Base-by-base conservation (phyloP, 176 grass and related monocot genomes). In the Zoysia pacifica region DNA sequence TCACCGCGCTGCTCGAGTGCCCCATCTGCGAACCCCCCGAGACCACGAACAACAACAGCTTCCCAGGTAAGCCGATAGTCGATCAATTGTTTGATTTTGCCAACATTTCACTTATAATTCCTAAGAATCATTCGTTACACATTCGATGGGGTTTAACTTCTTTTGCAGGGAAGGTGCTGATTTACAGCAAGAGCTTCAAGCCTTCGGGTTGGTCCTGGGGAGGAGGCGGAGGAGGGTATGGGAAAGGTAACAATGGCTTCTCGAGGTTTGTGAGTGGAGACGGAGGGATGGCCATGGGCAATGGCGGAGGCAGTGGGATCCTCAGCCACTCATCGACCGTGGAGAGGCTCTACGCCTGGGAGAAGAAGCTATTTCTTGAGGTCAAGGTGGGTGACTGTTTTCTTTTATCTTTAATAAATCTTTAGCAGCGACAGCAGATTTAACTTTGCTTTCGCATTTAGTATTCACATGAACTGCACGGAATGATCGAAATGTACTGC, bases 351-450 rank as follows among this genome's bases (percentile, higher is more conserved):
- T 91, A 95, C 86, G 92, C 92, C 50, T 98, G 96, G 96, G 96
- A 98, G 88, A 98, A 94, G 90, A 98, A 95, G 78, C 80, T 98
- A 72, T 95, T 91, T 74, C 90, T 93, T 81, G 96, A 98, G 71
- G 96, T 98, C 66, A 98, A 91, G 96, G 96, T 98, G 84, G 65
- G 55, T 55, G 3, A 58, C 7, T 58, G 48, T 71, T 52, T 55
- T n/a, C 51, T 66, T 61, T 71, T 41, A 36, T 65, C 83, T 28
- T 28, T 28, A 28, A 28, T 28, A 28, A 28, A 28, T 28, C 41
- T 80, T 80, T 67, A 46, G 66, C 20, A 16, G 18, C 15, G 39
- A 42, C 38, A 44, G 71, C 79, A 51, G 9, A 18, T 73, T 58
- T 63, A 79, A 11, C 75, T 74, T 79, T 80, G 50, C 68, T 75